Percentiles rank a stretch among this genome's conserved stretches.
phyloP scores from a whole-genome alignment of 305 asterid species.

The Solanum hybrid region DNA sequence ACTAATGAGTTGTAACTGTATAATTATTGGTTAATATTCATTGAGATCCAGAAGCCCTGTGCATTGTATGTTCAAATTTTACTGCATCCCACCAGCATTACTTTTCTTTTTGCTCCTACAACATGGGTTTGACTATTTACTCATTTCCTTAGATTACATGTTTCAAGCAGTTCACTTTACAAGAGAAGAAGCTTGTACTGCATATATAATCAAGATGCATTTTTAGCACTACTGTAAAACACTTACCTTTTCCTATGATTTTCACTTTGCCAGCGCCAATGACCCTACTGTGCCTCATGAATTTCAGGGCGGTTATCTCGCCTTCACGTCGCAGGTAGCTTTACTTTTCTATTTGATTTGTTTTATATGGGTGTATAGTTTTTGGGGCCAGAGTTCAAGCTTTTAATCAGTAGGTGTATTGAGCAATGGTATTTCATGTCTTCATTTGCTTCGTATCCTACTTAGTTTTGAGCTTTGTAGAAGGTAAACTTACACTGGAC shows the following conservation, averaged over 20 bases:
- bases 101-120: background rate
- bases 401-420: background rate
- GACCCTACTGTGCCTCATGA: constrained; percentile 70
- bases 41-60: background rate
- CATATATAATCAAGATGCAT: background rate
- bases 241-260: background rate
- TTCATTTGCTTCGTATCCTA: background rate
- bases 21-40: background rate
- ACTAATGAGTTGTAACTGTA: background rate
- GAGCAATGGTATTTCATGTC: background rate
- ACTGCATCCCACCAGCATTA: background rate
- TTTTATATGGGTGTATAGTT: background rate
- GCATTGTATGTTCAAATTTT: background rate
- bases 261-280: constrained; percentile 45
- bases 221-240: background rate
- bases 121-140: background rate
- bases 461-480: background rate
- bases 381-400: background rate
- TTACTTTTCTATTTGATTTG: constrained; percentile 3
- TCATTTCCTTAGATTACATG: background rate
- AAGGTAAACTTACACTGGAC: background rate
- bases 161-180: background rate
- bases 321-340: constrained; percentile 66
- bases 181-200: background rate
- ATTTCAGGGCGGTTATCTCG: constrained; percentile 79